Evolutionary conservation across 805 yeast genomes (phyloP).

Genomic region (Kuraishia floccosa): DNA sequence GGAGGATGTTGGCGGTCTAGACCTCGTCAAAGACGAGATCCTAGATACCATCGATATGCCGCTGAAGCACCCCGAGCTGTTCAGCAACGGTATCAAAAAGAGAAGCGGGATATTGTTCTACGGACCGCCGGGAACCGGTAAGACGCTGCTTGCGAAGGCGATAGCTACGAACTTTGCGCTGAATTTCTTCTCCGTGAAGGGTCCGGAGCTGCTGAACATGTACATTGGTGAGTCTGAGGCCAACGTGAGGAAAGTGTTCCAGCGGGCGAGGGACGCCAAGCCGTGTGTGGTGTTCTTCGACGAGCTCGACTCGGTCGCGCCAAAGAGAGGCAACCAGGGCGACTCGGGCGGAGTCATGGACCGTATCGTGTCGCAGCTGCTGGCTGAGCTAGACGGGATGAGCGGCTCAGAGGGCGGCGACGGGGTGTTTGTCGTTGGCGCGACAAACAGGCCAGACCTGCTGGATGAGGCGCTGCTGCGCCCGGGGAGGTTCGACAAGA

Average conservation of each 20-base stretch:
- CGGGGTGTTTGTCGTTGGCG: conserved; percentile 98
- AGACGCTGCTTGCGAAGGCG: conserved; percentile 90
- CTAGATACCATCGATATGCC: conserved; percentile 96
- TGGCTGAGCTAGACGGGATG: conserved; percentile 97
- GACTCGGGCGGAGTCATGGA: conserved; percentile 99
- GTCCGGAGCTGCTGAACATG: conserved; percentile 90
- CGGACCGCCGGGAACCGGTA: conserved; percentile 99
- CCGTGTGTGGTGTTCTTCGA: conserved; percentile 98
- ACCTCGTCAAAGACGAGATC: conserved; percentile 81
- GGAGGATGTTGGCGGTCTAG: conserved; percentile 97
- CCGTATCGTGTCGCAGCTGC: conserved; percentile 87
- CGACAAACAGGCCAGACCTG: conserved; percentile 93
- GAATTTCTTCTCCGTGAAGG: conserved; percentile 96
- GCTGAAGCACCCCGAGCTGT: conserved; percentile 81
- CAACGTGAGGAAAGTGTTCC: conserved; percentile 89
- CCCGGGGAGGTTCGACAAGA: conserved; percentile 92
- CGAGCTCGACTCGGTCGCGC: conserved; percentile 96
- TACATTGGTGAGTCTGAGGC: conserved; percentile 98
- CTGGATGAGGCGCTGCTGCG: conserved; percentile 88
- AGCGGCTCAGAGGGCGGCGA: conserved; percentile 66
- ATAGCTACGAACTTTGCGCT: conserved; percentile 92
- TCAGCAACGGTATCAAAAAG: conserved; percentile 81
- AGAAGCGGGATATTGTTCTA: conserved; percentile 90
- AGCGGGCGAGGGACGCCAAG: conserved; percentile 88
- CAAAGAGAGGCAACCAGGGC: conserved; percentile 96